Percentiles rank a stretch among this genome's conserved stretches.
Evolutionary conservation across 306 rosid genomes (phyloP).

Genomic region (Elaeagnus macrophylla): DNA sequence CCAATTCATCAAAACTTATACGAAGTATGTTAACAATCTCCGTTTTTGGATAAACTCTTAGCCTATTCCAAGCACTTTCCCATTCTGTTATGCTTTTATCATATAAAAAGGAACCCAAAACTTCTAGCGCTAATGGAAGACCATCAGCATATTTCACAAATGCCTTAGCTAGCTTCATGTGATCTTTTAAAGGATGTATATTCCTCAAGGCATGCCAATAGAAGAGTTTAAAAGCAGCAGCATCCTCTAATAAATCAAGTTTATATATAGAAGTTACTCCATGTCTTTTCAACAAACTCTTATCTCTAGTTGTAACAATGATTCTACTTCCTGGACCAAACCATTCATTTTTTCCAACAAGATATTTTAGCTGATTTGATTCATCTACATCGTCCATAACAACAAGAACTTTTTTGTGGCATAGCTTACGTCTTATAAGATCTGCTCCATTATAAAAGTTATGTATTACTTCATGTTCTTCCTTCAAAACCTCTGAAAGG

Average conservation of each 20-base stretch:
- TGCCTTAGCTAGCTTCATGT: not conserved
- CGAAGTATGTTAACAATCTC: not conserved
- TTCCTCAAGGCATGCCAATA: conserved; percentile 11
- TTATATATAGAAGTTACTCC: not conserved
- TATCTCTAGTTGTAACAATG: too few species aligned
- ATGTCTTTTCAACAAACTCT: conserved; percentile 1
- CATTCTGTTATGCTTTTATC: not conserved
- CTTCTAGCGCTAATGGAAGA: conserved; percentile 11
- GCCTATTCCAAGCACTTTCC: conserved; percentile 5
- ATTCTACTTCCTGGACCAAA: conserved; percentile 11
- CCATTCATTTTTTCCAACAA: not conserved
- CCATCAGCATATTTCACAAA: conserved; percentile 6
- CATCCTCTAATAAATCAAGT: not conserved
- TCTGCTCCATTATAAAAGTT: conserved; percentile 5
- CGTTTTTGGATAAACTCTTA: not conserved
- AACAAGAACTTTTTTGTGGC: not conserved
- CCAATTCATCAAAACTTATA: conserved; percentile 5
- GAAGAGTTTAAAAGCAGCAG: conserved; percentile 16
- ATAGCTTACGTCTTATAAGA: too few species aligned
- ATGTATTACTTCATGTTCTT: not conserved
- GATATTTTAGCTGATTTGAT: not conserved
- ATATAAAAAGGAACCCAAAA: conserved; percentile 5
- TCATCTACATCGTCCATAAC: conserved; percentile 1
- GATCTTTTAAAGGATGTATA: not conserved
- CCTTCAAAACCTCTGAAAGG: conserved; percentile 2